These are phyloP conservation scores for Exophiala sp. DNA, from an alignment of 2,329 filamentous ascomycete species.

Conservation along the genomic window DNA sequence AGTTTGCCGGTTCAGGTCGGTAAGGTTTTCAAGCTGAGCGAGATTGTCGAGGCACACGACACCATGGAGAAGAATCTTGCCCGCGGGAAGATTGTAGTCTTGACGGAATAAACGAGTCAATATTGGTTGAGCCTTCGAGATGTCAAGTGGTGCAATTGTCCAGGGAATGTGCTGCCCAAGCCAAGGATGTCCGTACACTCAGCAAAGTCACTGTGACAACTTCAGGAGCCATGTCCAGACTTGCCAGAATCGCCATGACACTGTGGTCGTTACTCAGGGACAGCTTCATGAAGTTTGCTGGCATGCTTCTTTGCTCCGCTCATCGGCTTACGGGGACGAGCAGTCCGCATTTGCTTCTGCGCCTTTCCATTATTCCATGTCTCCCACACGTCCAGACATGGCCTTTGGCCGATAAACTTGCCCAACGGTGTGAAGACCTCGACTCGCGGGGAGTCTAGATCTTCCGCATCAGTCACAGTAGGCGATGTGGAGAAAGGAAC, in stretches of 20 bases:
- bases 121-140: too few relatives aligned
- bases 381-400: conserved; percentile 20
- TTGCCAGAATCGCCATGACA: too few relatives aligned
- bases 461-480: conserved; percentile 28
- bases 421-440: conserved; percentile 84
- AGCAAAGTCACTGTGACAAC: too few relatives aligned
- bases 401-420: conserved; percentile 57
- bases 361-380: conserved; percentile 19
- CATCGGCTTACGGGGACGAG: conserved; percentile 22
- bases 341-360: conserved; percentile 6
- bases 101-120: conserved; percentile 18
- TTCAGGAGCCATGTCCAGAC: too few relatives aligned
- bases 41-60: conserved; percentile 44
- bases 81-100: conserved; percentile 44
- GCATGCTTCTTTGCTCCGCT: conserved; percentile 20
- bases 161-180: too few relatives aligned
- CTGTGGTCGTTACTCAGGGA: background rate
- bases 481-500: conserved; percentile 16
- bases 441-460: conserved; percentile 58
- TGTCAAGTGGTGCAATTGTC: too few relatives aligned
- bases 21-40: conserved; percentile 40
- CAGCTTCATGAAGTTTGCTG: conserved; percentile 7
- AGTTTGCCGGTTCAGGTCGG: conserved; percentile 40
- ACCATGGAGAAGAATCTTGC: conserved; percentile 43
- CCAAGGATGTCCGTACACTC: too few relatives aligned